phyloP scores from a whole-genome alignment of 768 basidiomycete species.

The Trichaptum fuscoviolaceum region DNA sequence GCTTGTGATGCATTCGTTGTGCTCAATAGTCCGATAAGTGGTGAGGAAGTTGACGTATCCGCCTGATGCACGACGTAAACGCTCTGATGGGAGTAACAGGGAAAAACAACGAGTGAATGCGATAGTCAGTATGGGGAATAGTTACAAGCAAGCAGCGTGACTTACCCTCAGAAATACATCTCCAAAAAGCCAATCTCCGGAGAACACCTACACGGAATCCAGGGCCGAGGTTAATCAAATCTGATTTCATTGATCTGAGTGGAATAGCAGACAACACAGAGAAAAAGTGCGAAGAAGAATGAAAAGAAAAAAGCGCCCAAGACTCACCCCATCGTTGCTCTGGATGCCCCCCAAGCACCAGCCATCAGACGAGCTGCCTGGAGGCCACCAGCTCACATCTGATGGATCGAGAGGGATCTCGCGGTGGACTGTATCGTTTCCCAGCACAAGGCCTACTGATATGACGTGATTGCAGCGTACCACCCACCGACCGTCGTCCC shows the following conservation, averaged over 20 bases:
- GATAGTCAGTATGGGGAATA: slow-evolving; percentile 9
- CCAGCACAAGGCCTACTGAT: slow-evolving; percentile 41
- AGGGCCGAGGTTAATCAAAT: not conserved
- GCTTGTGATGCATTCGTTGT: slow-evolving; percentile 36
- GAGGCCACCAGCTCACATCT: slow-evolving; percentile 44
- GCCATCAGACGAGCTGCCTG: slow-evolving; percentile 31
- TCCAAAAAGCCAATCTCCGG: slow-evolving; percentile 60
- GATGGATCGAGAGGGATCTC: slow-evolving; percentile 46
- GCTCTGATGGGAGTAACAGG: slow-evolving; percentile 31
- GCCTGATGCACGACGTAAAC: slow-evolving; percentile 48
- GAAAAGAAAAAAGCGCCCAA: slow-evolving; percentile 2
- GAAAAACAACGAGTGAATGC: slow-evolving; percentile 8
- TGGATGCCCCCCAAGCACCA: slow-evolving; percentile 60
- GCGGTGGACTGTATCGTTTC: slow-evolving; percentile 25
- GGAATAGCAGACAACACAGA: not conserved
- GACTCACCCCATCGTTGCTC: slow-evolving; percentile 41
- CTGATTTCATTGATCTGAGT: not conserved
- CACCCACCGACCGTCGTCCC: slow-evolving; percentile 37
- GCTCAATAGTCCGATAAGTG: slow-evolving; percentile 40
- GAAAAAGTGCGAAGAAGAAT: slow-evolving; percentile 1
- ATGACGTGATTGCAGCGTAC: slow-evolving; percentile 45
- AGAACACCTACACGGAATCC: slow-evolving; percentile 32
- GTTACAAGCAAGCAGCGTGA: slow-evolving; percentile 9
- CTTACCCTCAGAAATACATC: slow-evolving; percentile 50
- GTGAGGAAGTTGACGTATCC: slow-evolving; percentile 32